Percentiles rank a stretch among this genome's conserved stretches.
These are phyloP conservation scores for Clohesyomyces aquaticus DNA, from an alignment of 495 filamentous ascomycete species.

Conservation along the genomic window DNA sequence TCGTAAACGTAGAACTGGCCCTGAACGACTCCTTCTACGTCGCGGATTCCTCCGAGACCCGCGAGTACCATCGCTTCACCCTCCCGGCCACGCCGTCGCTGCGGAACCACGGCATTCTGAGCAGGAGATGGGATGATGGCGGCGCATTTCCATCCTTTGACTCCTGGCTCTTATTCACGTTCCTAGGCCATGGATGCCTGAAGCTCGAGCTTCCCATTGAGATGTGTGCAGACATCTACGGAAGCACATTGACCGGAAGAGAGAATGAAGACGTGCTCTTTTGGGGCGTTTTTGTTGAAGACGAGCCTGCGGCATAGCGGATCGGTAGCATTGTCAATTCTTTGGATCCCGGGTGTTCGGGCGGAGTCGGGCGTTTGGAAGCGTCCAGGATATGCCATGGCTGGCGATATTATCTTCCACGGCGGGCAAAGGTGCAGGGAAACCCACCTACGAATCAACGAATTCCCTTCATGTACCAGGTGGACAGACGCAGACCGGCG, in stretches of 20 bases:
- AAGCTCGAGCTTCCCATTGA: slow-evolving; percentile 34
- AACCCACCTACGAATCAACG: too few species aligned
- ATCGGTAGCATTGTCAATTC: too few species aligned
- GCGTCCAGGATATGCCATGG: too few species aligned
- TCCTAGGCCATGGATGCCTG: slow-evolving; percentile 23
- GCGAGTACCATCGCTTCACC: slow-evolving; percentile 23
- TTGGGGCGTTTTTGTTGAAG: slow-evolving; percentile 32
- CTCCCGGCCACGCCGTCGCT: slow-evolving; percentile 23
- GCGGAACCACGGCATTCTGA: slow-evolving; percentile 27
- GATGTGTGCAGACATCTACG: slow-evolving; percentile 35
- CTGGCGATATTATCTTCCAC: too few species aligned
- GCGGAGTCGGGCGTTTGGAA: too few species aligned
- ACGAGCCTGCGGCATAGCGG: not conserved
- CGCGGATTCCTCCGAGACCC: slow-evolving; percentile 27
- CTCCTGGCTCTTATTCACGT: slow-evolving; percentile 36
- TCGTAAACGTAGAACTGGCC: slow-evolving; percentile 23
- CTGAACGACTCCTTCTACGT: slow-evolving; percentile 30
- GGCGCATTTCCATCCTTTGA: slow-evolving; percentile 31
- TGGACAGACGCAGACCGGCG: too few species aligned
- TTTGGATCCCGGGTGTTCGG: too few species aligned
- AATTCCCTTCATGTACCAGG: too few species aligned
- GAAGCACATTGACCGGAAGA: slow-evolving; percentile 16
- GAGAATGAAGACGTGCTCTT: slow-evolving; percentile 35
- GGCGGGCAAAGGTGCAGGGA: too few species aligned
- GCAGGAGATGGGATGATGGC: slow-evolving; percentile 22